Base-by-base conservation (phyloP, 192 early-diverging fungal species). In the Thamnidium elegans region DNA sequence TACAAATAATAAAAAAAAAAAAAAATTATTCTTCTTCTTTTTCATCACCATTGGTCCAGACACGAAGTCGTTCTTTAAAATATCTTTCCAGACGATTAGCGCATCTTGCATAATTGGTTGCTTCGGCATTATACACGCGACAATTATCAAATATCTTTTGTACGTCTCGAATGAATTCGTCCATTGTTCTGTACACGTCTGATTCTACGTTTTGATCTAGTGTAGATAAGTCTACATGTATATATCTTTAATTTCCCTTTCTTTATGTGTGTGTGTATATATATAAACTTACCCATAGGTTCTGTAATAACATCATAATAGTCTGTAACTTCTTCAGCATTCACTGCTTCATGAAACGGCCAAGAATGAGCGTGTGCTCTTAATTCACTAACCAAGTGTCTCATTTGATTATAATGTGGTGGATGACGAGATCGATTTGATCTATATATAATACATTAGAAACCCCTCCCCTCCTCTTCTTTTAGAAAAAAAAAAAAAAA, bases 231-330 rank as follows among this genome's bases (percentile, higher is more conserved):
- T 99, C 87, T 23, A 50, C 59, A 20, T 46, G 42, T 50, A 36
- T 53, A 54, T 21, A 53, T 63, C 39, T 66, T 17, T n/a, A 10
- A 14, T 30, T 39, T 36, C 4, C 19, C 8, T 2, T 13, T 11
- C 7, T 2, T 31, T 66, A 7, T 45, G 1, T 26, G n/a, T n/a
- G n/a, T n/a, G n/a, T 26, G 1, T 26, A 3, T 26, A 26, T 3
- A 3, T 34, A n/a, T 7, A 9, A 15, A 31, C 21, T 62, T 71
- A 92, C 90, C 93, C 96, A 99, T 99, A 7, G 97, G 97, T 53
- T 98, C 87, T 55, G 88, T 96, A 73, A 99, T 95, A 34, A 98
- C 90, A 7, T 87, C 81, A 64, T 98, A 96, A 70, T 99, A 99
- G 71, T 98, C 95, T 2, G 92, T 84, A 1, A 99, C 96, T 31